A percentile compares a stretch with the other conserved stretches of the same genome.
phyloP scores from a whole-genome alignment of 306 rosid genomes.

The Cicer pinnatifidum region DNA sequence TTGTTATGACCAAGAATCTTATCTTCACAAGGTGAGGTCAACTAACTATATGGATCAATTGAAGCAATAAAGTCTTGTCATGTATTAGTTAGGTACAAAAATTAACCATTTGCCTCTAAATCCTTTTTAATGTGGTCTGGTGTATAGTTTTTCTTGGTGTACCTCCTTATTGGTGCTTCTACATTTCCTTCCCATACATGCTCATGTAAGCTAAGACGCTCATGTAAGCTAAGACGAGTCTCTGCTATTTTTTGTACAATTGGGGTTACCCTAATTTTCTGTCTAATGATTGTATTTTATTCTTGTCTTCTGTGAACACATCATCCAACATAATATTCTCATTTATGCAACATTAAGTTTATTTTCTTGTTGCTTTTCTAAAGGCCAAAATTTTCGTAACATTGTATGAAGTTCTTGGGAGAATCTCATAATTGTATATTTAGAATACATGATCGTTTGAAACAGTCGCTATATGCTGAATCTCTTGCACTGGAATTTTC shows the following conservation, averaged over 20 bases:
- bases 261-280: not conserved
- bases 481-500: constrained; percentile 11
- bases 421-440: not conserved
- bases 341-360: not conserved
- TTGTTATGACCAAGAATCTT: not conserved
- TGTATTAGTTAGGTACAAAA: not conserved
- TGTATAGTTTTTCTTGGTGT: not conserved
- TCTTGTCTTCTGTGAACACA: not conserved
- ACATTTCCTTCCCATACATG: not conserved
- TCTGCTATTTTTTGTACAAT: not conserved
- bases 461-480: not conserved
- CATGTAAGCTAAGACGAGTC: not conserved
- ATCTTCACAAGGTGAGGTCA: not conserved
- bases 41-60: not conserved
- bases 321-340: not conserved
- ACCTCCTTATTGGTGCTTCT: not conserved
- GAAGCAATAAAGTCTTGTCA: not conserved
- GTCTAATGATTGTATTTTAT: not conserved
- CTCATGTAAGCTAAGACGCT: not conserved
- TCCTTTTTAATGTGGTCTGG: not conserved
- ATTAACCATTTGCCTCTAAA: not conserved
- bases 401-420: not conserved
- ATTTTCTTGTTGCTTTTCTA: no score
- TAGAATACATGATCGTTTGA: not conserved
- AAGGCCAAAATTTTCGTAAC: not conserved